These are phyloP conservation scores for Brassica juncea DNA, from an alignment of 345 rosid species.

Conservation along the genomic window DNA sequence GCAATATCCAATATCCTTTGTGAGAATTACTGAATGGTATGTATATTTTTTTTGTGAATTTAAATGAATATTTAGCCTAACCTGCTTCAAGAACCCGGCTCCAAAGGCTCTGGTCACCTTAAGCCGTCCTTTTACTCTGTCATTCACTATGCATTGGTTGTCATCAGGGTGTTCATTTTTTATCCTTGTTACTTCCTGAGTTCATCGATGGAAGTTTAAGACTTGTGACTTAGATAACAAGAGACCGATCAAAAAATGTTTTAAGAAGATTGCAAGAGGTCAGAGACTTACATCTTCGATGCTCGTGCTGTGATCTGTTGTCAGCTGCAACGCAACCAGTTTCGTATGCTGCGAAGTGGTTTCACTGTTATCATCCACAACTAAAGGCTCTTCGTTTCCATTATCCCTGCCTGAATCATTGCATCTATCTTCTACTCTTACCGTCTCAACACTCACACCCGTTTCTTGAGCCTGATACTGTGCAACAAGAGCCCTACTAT, in stretches of 20 bases:
- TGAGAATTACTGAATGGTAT: conserved; percentile 7
- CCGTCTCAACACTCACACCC: conserved; percentile 44
- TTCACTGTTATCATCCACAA: conserved; percentile 35
- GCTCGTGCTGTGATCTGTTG: conserved; percentile 95
- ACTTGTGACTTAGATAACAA: no score
- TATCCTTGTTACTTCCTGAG: conserved; percentile 90
- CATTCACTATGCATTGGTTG: conserved; percentile 80
- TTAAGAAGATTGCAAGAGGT: not conserved
- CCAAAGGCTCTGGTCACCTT: conserved; percentile 99
- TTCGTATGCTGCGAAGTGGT: conserved; percentile 46
- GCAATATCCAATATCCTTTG: conserved; percentile 35
- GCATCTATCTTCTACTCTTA: conserved; percentile 34
- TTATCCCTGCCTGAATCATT: conserved; percentile 49
- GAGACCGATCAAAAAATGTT: no score
- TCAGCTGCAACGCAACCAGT: conserved; percentile 82
- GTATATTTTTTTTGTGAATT: not conserved
- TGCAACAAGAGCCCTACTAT: conserved; percentile 95
- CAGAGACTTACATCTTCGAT: conserved; percentile 81
- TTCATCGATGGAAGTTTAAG: conserved; percentile 23
- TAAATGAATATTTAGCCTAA: conserved; percentile 28
- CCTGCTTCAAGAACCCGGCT: conserved; percentile 96
- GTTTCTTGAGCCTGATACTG: conserved; percentile 49
- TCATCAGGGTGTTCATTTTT: conserved; percentile 96
- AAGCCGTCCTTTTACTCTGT: conserved; percentile 92
- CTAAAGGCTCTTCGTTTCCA: conserved; percentile 49